Percentiles rank a stretch among this genome's conserved stretches.
Conservation (phyloP, 2,329 filamentous ascomycete genomes). For the Eutypa lata region DNA sequence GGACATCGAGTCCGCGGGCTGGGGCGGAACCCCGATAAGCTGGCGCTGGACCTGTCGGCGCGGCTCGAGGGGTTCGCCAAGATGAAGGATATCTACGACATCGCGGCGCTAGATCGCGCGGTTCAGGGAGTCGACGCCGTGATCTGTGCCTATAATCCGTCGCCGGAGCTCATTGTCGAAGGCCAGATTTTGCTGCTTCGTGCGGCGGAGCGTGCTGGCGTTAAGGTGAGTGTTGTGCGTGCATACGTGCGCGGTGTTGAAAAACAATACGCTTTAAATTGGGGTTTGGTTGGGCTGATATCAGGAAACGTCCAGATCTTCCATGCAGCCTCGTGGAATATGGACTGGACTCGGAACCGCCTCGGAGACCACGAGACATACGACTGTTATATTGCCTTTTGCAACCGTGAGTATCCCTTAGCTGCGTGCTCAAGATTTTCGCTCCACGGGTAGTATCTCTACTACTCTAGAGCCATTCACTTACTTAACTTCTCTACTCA, state of each 20-base stretch:
- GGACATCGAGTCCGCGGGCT: constrained; percentile 30
- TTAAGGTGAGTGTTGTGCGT: too few species aligned
- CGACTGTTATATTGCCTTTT: constrained; percentile 27
- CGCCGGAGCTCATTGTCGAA: constrained; percentile 22
- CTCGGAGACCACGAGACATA: constrained; percentile 26
- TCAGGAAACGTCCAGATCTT: too few species aligned
- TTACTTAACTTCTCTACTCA: too few species aligned
- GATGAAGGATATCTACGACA: constrained; percentile 22
- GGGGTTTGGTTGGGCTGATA: too few species aligned
- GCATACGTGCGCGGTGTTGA: too few species aligned
- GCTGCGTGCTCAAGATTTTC: too few species aligned
- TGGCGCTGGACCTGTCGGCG: constrained; percentile 7
- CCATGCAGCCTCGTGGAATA: constrained; percentile 28
- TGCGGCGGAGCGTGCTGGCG: constrained; percentile 28
- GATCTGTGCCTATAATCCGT: constrained; percentile 22
- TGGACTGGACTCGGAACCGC: constrained; percentile 19
- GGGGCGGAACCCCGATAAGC: constrained; percentile 23
- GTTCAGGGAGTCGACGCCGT: constrained; percentile 28
- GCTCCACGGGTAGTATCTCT: too few species aligned
- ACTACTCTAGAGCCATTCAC: too few species aligned
- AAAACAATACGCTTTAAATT: too few species aligned
- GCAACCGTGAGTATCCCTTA: too few species aligned
- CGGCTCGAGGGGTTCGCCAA: constrained; percentile 22
- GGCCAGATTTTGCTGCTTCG: constrained; percentile 29
- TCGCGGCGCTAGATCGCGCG: constrained; percentile 25